Evolutionary conservation across 768 basidiomycete genomes (phyloP).

Genomic region (Lyophyllum decastes): DNA sequence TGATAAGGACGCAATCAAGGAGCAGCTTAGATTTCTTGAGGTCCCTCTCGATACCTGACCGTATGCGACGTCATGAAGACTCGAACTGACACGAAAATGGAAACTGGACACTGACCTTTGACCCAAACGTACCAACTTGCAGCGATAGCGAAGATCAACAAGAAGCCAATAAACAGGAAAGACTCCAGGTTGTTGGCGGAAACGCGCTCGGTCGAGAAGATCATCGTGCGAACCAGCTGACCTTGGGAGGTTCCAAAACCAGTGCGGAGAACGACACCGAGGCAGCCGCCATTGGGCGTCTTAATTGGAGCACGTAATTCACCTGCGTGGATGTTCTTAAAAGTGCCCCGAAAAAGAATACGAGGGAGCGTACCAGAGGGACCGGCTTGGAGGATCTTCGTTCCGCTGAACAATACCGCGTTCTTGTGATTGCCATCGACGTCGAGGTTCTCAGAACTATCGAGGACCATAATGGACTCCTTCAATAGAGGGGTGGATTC

Average conservation of each 20-base stretch:
- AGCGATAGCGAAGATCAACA: constrained; percentile 96
- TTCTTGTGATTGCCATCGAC: constrained; percentile 88
- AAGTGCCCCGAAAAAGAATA: background rate
- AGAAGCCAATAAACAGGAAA: constrained; percentile 97
- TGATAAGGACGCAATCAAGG: constrained; percentile 93
- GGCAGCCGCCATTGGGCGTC: constrained; percentile 90
- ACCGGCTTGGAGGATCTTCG: constrained; percentile 91
- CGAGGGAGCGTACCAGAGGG: constrained; percentile 39
- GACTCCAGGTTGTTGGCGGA: constrained; percentile 95
- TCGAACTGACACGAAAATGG: too few species aligned
- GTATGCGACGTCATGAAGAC: background rate
- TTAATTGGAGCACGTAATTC: constrained; percentile 47
- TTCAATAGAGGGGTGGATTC: constrained; percentile 97
- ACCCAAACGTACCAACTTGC: constrained; percentile 99
- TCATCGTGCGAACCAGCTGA: constrained; percentile 97
- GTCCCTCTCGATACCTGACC: constrained; percentile 82
- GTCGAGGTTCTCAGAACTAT: constrained; percentile 73
- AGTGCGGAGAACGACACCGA: constrained; percentile 90
- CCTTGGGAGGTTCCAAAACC: constrained; percentile 98
- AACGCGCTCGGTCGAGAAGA: constrained; percentile 95
- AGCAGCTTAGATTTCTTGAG: constrained; percentile 94
- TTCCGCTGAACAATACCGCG: constrained; percentile 90
- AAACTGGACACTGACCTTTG: constrained; percentile 59
- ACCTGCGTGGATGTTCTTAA: constrained; percentile 19
- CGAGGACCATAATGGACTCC: constrained; percentile 88